phyloP scores from a whole-genome alignment of 2,329 filamentous ascomycete genomes.

The Laburnicola sp. region DNA sequence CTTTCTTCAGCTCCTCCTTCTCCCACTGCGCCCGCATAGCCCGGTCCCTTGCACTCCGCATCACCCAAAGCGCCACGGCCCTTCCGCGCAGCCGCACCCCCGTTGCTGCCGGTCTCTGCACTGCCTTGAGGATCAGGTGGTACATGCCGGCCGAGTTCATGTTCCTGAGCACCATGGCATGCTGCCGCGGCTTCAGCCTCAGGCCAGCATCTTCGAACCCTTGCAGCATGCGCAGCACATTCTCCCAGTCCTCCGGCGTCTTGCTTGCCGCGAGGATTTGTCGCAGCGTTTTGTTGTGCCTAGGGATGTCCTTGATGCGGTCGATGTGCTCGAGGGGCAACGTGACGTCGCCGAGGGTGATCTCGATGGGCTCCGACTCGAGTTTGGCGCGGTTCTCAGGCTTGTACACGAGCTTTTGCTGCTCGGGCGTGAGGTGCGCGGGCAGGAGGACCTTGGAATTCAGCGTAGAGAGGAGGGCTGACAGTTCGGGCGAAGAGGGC shows the following conservation, averaged over 20 bases:
- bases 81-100: constrained; percentile 27
- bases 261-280: constrained; percentile 21
- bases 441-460: constrained; percentile 52
- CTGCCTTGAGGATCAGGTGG: constrained; percentile 34
- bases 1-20: constrained; percentile 42
- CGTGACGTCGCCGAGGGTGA: constrained; percentile 46
- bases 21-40: constrained; percentile 44
- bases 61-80: constrained; percentile 35
- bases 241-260: constrained; percentile 41
- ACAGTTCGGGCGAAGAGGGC: constrained; percentile 48
- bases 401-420: constrained; percentile 49
- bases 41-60: constrained; percentile 41
- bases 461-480: constrained; percentile 45
- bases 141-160: constrained; percentile 26
- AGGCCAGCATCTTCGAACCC: constrained; percentile 35
- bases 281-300: constrained; percentile 15
- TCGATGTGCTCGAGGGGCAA: constrained; percentile 40
- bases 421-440: constrained; percentile 45
- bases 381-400: constrained; percentile 47
- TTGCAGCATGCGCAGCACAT: constrained; percentile 38
- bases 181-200: constrained; percentile 12
- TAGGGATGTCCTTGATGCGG: constrained; percentile 26
- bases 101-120: constrained; percentile 32
- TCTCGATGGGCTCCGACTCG: constrained; percentile 47
- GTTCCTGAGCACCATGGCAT: constrained; percentile 25